A percentile compares a stretch with the other conserved stretches of the same genome.
Evolutionary conservation across 1,284 basidiomycete species (phyloP).

Genomic region (Leccinum colubrinum): DNA sequence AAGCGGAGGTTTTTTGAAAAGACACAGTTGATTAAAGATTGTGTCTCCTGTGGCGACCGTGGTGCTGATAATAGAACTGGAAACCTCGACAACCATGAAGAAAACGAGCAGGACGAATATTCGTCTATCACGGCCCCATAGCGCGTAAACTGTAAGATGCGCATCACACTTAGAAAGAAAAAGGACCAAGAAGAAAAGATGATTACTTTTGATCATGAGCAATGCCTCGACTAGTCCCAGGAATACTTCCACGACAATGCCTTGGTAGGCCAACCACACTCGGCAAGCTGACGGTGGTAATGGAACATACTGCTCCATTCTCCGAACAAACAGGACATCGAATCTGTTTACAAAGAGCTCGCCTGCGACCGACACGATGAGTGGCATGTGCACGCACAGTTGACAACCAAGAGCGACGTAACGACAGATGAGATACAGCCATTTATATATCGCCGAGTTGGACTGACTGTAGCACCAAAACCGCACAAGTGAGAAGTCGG

Average conservation of each 20-base stretch:
- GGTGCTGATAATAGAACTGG: conserved; percentile 2
- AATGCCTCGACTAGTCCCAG: conserved; percentile 12
- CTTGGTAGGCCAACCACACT: conserved; percentile 17
- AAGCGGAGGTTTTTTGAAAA: conserved; percentile 7
- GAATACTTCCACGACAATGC: conserved; percentile 1
- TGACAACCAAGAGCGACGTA: conserved; percentile 12
- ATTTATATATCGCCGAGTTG: conserved; percentile 4
- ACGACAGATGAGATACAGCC: conserved; percentile 11
- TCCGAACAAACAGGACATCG: conserved; percentile 6
- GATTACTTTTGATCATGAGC: conserved; percentile 12
- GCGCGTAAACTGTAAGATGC: conserved; percentile 5
- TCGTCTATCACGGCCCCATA: conserved; percentile 10
- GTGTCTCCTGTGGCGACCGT: not conserved
- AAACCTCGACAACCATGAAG: conserved; percentile 8
- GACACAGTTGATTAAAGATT: conserved; percentile 7
- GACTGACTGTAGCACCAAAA: conserved; percentile 4
- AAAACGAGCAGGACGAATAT: conserved; percentile 8
- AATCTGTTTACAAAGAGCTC: not conserved
- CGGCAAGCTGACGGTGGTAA: conserved; percentile 4
- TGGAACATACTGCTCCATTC: conserved; percentile 7
- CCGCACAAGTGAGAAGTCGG: not conserved
- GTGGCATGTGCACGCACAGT: conserved; percentile 4
- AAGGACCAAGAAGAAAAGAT: not conserved
- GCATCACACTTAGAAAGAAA: not conserved
- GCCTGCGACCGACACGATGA: not conserved